Evolutionary conservation across 2,329 filamentous ascomycete genomes (phyloP).

Genomic region (Knoxdaviesia capensis): DNA sequence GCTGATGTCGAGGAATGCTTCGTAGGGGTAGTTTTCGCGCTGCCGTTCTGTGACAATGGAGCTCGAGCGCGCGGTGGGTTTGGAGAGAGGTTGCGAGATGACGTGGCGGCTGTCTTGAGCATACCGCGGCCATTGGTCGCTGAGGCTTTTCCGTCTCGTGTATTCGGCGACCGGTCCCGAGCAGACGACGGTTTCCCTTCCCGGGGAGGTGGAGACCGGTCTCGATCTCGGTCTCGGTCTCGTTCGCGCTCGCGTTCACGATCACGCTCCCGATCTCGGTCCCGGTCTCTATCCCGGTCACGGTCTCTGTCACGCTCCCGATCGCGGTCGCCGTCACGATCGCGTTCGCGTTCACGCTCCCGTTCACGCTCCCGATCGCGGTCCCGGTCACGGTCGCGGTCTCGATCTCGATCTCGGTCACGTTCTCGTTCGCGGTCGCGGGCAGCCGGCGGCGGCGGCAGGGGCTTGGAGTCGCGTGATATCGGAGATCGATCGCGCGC

Average conservation of each 20-base stretch:
- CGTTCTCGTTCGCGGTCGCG: not conserved
- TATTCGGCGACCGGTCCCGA: not conserved
- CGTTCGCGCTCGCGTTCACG: constrained; percentile 7
- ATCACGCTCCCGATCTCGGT: constrained; percentile 1
- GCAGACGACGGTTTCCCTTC: not conserved
- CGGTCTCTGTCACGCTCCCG: not conserved
- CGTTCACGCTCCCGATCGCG: constrained; percentile 1
- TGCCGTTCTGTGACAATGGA: constrained; percentile 18
- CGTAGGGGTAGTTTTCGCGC: constrained; percentile 16
- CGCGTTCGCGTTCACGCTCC: constrained; percentile 8
- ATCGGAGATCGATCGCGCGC: not conserved
- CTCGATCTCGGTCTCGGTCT: constrained; percentile 6
- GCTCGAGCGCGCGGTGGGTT: constrained; percentile 16
- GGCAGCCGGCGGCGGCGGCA: too few species aligned
- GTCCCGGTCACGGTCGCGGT: constrained; percentile 1
- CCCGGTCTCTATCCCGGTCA: not conserved
- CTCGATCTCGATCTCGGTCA: constrained; percentile 1
- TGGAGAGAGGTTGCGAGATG: constrained; percentile 13
- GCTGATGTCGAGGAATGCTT: constrained; percentile 13
- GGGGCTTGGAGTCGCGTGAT: not conserved
- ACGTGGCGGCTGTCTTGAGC: constrained; percentile 11
- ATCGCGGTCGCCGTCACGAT: constrained; percentile 5
- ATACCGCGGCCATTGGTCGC: constrained; percentile 17
- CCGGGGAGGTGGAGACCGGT: not conserved
- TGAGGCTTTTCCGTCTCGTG: not conserved